phyloP scores from a whole-genome alignment of 768 basidiomycete species.

The Strobilomyces dryophilus region DNA sequence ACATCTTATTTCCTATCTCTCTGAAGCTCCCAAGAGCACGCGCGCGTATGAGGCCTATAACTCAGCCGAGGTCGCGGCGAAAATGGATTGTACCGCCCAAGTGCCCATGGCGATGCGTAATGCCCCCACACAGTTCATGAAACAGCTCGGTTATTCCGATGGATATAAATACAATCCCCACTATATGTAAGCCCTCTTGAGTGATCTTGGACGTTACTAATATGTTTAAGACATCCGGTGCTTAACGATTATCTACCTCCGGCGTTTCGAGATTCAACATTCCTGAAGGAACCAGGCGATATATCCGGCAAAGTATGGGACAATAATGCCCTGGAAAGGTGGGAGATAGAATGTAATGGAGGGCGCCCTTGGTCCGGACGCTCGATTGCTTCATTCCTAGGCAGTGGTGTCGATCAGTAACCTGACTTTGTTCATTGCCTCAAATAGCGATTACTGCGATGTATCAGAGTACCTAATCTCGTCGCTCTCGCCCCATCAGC shows the following conservation, averaged over 20 bases:
- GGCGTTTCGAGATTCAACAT: constrained; percentile 39
- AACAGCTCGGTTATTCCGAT: constrained; percentile 62
- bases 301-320: constrained; percentile 52
- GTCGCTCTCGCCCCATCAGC: neutral
- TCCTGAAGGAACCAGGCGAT: constrained; percentile 44
- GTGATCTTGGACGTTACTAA: neutral
- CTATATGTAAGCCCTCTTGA: constrained; percentile 38
- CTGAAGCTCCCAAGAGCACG: constrained; percentile 81
- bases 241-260: constrained; percentile 58
- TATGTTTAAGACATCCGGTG: constrained; percentile 53
- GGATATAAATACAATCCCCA: constrained; percentile 63
- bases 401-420: neutral
- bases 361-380: constrained; percentile 48
- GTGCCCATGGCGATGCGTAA: constrained; percentile 76
- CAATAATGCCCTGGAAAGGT: constrained; percentile 48
- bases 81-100: constrained; percentile 45
- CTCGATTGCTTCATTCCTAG: neutral
- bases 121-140: constrained; percentile 70
- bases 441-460: neutral
- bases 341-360: constrained; percentile 53
- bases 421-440: neutral
- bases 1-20: constrained; percentile 71
- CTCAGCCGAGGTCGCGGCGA: constrained; percentile 59
- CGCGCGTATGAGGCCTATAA: constrained; percentile 77
- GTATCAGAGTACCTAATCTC: neutral